A percentile compares a stretch with the other conserved stretches of the same genome.
Evolutionary conservation across 768 basidiomycete genomes (phyloP).

Genomic region (Suillus subaureus): DNA sequence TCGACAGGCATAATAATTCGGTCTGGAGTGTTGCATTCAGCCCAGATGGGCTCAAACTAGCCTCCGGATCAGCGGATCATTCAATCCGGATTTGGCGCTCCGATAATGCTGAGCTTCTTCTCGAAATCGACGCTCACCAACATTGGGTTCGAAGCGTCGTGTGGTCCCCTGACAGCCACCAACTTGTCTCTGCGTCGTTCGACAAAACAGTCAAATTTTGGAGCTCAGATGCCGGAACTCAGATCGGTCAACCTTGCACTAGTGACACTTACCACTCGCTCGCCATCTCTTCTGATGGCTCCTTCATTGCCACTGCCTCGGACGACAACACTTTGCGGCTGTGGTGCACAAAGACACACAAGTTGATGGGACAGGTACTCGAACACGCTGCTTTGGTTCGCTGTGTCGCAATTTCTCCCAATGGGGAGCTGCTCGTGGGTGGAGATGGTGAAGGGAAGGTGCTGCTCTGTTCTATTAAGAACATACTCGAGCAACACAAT

Average conservation of each 20-base stretch:
- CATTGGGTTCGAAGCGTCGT: constrained; percentile 30
- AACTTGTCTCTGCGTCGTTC: constrained; percentile 15
- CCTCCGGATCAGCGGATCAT: constrained; percentile 14
- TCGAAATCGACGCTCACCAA: constrained; percentile 1
- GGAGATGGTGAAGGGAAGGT: constrained; percentile 26
- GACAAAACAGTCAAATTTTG: constrained; percentile 31
- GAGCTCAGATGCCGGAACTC: constrained; percentile 30
- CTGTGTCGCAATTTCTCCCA: constrained; percentile 32
- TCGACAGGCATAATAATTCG: background rate
- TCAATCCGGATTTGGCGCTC: constrained; percentile 12
- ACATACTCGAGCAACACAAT: background rate
- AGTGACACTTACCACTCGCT: constrained; percentile 33
- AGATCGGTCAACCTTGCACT: constrained; percentile 32
- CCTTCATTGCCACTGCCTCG: constrained; percentile 35
- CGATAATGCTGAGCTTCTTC: background rate
- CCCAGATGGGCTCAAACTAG: constrained; percentile 14
- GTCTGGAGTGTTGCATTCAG: constrained; percentile 15
- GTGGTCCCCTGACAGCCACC: constrained; percentile 25
- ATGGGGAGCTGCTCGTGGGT: constrained; percentile 28
- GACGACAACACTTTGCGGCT: constrained; percentile 31
- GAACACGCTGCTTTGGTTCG: constrained; percentile 30
- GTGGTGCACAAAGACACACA: constrained; percentile 30
- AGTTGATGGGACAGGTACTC: constrained; percentile 21
- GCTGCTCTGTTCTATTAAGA: background rate
- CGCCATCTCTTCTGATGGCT: constrained; percentile 33